phyloP scores from a whole-genome alignment of 1,284 basidiomycete species.

The Ustilago curta region DNA sequence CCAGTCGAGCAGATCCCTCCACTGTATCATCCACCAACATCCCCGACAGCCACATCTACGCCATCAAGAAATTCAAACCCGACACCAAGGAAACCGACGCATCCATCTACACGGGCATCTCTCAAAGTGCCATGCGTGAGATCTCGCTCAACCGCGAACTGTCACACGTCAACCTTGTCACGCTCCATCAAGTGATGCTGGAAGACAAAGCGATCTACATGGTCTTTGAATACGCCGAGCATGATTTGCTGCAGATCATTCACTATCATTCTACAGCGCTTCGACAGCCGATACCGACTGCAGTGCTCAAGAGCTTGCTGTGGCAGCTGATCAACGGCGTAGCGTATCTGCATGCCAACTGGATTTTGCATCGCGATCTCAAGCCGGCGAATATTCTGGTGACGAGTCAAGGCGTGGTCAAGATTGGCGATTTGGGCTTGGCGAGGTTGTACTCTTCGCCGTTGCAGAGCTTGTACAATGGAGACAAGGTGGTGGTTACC shows the following conservation, averaged over 20 bases:
- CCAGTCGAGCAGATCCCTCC: constrained; percentile 2
- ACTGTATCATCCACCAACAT: not conserved
- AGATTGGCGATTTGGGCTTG: constrained; percentile 96
- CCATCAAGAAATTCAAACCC: constrained; percentile 99
- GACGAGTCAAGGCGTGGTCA: constrained; percentile 87
- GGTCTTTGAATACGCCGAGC: constrained; percentile 99
- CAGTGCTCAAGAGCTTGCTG: constrained; percentile 90
- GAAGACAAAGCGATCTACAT: constrained; percentile 90
- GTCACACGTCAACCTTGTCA: constrained; percentile 89
- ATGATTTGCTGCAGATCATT: constrained; percentile 90
- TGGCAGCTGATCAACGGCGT: constrained; percentile 97
- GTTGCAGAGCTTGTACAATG: constrained; percentile 81
- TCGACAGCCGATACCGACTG: constrained; percentile 78
- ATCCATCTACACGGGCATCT: constrained; percentile 91
- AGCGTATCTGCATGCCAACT: constrained; percentile 91
- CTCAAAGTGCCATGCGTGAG: constrained; percentile 94
- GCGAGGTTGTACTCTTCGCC: constrained; percentile 88
- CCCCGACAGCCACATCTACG: constrained; percentile 73
- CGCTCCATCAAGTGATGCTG: constrained; percentile 91
- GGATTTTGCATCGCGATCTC: constrained; percentile 94
- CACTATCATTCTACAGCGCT: constrained; percentile 94
- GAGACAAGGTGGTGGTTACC: constrained; percentile 97
- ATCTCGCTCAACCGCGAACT: constrained; percentile 97
- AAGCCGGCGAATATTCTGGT: constrained; percentile 99
- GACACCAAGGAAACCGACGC: constrained; percentile 76